A percentile compares a stretch with the other conserved stretches of the same genome.
Conservation (phyloP, 164 flowering plant species). For the Vitis amurensis region DNA sequence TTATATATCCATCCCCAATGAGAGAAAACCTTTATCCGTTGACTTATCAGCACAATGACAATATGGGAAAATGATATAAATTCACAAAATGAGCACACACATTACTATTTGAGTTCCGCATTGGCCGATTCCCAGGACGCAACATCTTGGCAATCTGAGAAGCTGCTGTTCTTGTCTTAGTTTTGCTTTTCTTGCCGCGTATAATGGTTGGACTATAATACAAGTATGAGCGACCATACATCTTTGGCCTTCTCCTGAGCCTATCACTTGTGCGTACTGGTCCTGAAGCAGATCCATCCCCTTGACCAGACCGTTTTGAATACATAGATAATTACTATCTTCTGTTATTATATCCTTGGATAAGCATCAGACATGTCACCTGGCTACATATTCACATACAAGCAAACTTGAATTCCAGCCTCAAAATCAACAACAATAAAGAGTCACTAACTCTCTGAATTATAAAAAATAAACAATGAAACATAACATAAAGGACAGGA, state of each 20-base stretch:
- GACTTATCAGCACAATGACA: background rate
- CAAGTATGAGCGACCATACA: slow-evolving; percentile 41
- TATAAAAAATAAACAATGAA: no score
- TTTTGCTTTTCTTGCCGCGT: slow-evolving; percentile 50
- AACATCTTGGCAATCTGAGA: slow-evolving; percentile 77
- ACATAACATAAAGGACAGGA: no score
- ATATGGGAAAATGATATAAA: background rate
- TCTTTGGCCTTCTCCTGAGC: slow-evolving; percentile 55
- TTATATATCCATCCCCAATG: background rate
- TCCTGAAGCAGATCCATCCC: slow-evolving; percentile 45
- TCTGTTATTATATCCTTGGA: slow-evolving; percentile 16
- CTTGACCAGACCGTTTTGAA: slow-evolving; percentile 52
- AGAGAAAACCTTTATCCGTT: background rate
- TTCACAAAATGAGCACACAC: slow-evolving; percentile 29
- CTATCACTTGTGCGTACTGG: slow-evolving; percentile 72
- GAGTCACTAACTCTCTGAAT: no score
- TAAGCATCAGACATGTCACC: slow-evolving; percentile 6
- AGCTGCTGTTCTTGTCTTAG: slow-evolving; percentile 74
- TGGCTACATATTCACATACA: background rate
- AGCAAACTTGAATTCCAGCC: background rate
- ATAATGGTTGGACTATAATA: slow-evolving; percentile 42
- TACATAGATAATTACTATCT: slow-evolving; percentile 37
- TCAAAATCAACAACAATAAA: background rate
- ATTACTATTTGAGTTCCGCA: slow-evolving; percentile 28
- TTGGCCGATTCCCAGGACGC: slow-evolving; percentile 42